Evolutionary conservation across 805 yeast species (phyloP), one percentile per base, ranked within the genome.

Genomic region (Clavispora asparagi): DNA sequence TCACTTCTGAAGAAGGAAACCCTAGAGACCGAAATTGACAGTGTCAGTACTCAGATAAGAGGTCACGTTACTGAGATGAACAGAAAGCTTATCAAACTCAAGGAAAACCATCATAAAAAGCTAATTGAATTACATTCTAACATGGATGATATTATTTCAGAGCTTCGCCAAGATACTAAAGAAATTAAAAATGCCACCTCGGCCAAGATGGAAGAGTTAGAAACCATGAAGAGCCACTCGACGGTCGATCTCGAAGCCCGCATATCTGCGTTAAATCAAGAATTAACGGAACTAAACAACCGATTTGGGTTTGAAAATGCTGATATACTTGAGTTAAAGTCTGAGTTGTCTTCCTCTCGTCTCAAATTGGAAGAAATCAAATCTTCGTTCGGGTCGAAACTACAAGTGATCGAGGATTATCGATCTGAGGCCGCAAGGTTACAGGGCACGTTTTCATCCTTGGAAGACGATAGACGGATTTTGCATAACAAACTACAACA

Each of bases 401-500:
- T 52, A 4, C 44, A 40, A 10, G 41, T 42, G 8, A 44, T 57
- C 7, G 47, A 50, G 13, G 12, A 35, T 1, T 47, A 43, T n/a
- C 39, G 39, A 12, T 26, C 23, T 27, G 29, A 27, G 10, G 40
- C 50, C 2, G 31, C 19, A 3, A 27, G 23, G 7, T 39, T 47
- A 16, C 68, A 68, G 28, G 62, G 64, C 9, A 60, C 66, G 29
- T 61, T 83, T 9, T 59, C 73, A 0, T 61, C 63, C 17, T 81
- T 78, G 48, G 92, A 86, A 54, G 62, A 70, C 0, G 58, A 69
- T 32, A 71, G 97, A 49, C 69, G 96, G 9, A 57, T 65, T 12
- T 61, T 87, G 1, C 97, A 89, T 58, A 83, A 87, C 58, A 74
- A 72, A 50, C 68, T 92, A 6, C 97, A 90, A 62, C 96, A 88